Percentiles rank a stretch among this genome's conserved stretches.
Evolutionary conservation across 352 stramenopile genomes (phyloP).

Genomic region (Globisporangium paroecandrum): DNA sequence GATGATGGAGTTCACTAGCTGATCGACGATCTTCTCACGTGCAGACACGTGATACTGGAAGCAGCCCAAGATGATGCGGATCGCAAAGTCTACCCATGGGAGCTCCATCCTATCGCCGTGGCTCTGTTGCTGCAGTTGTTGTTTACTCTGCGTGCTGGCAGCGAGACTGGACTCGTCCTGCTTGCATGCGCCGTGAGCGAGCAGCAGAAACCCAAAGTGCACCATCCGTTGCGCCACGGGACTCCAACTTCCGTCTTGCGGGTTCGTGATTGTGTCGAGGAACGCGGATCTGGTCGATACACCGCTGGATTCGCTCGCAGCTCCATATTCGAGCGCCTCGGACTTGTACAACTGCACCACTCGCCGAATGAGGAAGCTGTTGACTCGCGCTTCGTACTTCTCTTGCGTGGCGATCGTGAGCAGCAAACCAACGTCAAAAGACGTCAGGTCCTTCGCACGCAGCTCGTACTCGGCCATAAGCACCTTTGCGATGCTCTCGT

Average conservation of each 20-base stretch:
- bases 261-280: constrained; percentile 24
- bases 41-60: constrained; percentile 39
- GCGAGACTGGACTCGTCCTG: constrained; percentile 12
- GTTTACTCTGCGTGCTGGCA: constrained; percentile 7
- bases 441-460: constrained; percentile 24
- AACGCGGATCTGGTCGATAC: constrained; percentile 19
- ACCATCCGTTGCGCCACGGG: constrained; percentile 34
- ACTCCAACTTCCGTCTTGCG: constrained; percentile 33
- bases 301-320: neutral
- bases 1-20: constrained; percentile 44
- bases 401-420: constrained; percentile 34
- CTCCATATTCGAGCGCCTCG: constrained; percentile 2
- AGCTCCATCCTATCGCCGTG: neutral
- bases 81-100: constrained; percentile 36
- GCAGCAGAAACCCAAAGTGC: constrained; percentile 29
- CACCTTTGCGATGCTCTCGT: constrained; percentile 31
- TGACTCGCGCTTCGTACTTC: constrained; percentile 29
- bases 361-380: constrained; percentile 27
- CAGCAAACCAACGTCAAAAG: constrained; percentile 43
- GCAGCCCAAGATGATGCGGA: constrained; percentile 40
- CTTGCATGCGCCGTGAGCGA: constrained; percentile 26
- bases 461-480: constrained; percentile 42
- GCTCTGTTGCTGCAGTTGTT: neutral
- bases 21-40: constrained; percentile 35
- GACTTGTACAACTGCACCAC: constrained; percentile 24